Conservation (phyloP, 2,329 filamentous ascomycete genomes). For the Chaetomiaceae sp. region DNA sequence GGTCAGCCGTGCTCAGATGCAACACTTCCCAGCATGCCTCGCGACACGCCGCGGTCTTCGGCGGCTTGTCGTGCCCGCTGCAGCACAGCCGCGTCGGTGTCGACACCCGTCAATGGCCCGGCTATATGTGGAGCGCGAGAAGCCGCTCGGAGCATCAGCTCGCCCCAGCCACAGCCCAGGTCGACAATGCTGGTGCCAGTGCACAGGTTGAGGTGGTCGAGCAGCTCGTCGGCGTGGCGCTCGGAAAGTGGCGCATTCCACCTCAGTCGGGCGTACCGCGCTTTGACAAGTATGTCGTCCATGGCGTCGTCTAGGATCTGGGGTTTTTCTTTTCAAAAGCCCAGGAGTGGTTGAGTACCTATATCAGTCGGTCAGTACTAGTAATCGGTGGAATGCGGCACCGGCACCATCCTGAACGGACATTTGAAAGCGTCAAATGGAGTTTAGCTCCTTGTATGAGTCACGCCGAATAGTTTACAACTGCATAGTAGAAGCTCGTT, state of each 20-base stretch:
- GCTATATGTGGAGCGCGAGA: too few relatives aligned
- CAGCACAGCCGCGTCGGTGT: background rate
- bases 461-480: background rate
- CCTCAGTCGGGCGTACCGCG: background rate
- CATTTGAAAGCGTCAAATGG: too few relatives aligned
- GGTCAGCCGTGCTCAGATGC: slow-evolving; percentile 3
- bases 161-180: slow-evolving; percentile 11
- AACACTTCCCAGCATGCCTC: slow-evolving; percentile 6
- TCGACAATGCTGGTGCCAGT: background rate
- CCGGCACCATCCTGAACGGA: too few relatives aligned
- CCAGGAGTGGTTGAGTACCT: too few relatives aligned
- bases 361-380: too few relatives aligned
- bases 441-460: background rate
- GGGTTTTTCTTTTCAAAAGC: background rate
- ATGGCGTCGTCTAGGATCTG: too few relatives aligned
- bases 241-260: slow-evolving; percentile 7
- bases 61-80: background rate
- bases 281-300: background rate
- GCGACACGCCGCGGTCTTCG: background rate
- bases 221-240: slow-evolving; percentile 1
- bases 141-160: background rate
- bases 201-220: background rate
- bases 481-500: too few relatives aligned
- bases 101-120: background rate
- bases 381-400: too few relatives aligned